Evolutionary conservation across 139 green algal species (phyloP), one percentile per base, ranked within the genome.

Genomic region (Ostreobium quekettii): DNA sequence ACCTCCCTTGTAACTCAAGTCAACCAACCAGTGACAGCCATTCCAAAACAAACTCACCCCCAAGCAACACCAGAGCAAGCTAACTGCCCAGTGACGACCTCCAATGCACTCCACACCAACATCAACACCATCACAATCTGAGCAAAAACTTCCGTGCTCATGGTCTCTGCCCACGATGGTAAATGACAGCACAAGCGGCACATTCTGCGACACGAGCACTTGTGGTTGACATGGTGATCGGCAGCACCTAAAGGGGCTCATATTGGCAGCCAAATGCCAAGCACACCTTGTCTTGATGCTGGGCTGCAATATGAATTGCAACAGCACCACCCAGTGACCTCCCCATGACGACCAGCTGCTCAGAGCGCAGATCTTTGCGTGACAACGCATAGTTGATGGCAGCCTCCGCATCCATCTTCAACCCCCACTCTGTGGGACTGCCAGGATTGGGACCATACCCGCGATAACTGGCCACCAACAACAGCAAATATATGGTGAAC

Each of bases 311-410:
- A 53, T 93, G 73, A 3, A 91, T 76, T 0, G 87, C 86, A 30
- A 96, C 87, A 1, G 90, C 90, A 19, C 90, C 90, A 0, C 90
- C 90, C 48, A 96, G 71, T 1, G 85, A 93, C 32, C 84, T 73
- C 1, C 90, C 90, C 69, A 94, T 87, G n/a, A 94, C 39, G 24
- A 88, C 76, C 28, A 96, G 69, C 26, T 63, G 47, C 2, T 48
- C 36, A 1, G 66, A 64, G 60, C 86, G 66, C 4, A 95, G 67
- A 59, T 92, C 81, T 2, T 63, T 8, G 6, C 84, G 62, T 0
- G 57, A 28, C 4, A 67, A 33, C 42, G 94, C 48, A 49, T 89
- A 72, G 1, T 82, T 62, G 36, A 96, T 66, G 0, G 77, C 82
- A 2, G 86, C 82, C 38, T 82, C 47, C 0, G 82, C 85, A 70